Evolutionary conservation across 1,284 basidiomycete genomes (phyloP).

Genomic region (Trametes sp.): DNA sequence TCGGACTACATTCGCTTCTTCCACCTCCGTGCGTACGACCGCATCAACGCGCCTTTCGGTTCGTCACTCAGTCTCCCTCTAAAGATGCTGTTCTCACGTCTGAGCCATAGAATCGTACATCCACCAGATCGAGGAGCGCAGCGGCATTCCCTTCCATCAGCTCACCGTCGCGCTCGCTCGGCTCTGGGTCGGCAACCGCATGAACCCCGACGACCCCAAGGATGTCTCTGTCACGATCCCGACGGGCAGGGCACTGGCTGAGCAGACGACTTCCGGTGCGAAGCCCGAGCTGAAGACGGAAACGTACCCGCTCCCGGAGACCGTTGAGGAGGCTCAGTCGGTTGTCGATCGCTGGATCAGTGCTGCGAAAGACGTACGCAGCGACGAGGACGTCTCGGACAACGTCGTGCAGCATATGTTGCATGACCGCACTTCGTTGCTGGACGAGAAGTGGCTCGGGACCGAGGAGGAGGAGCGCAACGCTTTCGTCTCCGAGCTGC

Average conservation of each 20-base stretch:
- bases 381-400: constrained; percentile 69
- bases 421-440: constrained; percentile 62
- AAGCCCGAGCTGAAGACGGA: constrained; percentile 64
- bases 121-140: constrained; percentile 72
- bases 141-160: constrained; percentile 83
- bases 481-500: constrained; percentile 81
- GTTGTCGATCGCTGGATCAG: constrained; percentile 73
- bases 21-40: constrained; percentile 89
- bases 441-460: constrained; percentile 85
- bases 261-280: constrained; percentile 40
- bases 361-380: constrained; percentile 60
- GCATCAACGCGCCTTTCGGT: constrained; percentile 85
- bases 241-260: constrained; percentile 50
- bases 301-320: constrained; percentile 70
- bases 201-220: constrained; percentile 51
- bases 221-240: constrained; percentile 61
- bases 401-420: constrained; percentile 84
- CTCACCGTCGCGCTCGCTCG: constrained; percentile 89
- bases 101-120: constrained; percentile 58
- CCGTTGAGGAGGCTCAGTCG: constrained; percentile 68
- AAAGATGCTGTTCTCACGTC: not conserved
- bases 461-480: constrained; percentile 83
- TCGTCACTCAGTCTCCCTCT: constrained; percentile 29
- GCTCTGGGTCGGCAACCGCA: constrained; percentile 74
- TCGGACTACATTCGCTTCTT: constrained; percentile 87